Conservation (phyloP, 306 rosid species). For the Lotus japonicus region DNA sequence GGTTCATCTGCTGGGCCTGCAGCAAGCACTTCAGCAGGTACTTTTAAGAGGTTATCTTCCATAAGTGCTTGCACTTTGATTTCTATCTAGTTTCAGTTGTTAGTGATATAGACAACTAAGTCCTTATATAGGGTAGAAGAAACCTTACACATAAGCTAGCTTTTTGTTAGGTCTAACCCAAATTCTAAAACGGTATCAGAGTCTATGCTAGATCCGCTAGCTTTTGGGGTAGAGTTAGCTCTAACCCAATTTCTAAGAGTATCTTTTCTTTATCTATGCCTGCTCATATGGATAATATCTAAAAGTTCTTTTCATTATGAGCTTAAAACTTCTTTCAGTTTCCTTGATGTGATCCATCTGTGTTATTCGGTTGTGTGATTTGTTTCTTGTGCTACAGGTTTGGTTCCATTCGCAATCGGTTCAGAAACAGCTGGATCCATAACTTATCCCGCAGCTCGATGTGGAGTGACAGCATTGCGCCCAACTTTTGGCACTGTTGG, state of each 20-base stretch:
- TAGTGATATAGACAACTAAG: too few relatives aligned
- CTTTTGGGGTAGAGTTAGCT: too few relatives aligned
- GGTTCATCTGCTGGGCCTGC: conserved; percentile 89
- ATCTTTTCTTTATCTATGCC: not conserved
- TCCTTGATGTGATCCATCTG: not conserved
- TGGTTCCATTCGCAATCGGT: conserved; percentile 82
- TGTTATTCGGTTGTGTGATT: not conserved
- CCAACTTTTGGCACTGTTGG: conserved; percentile 75
- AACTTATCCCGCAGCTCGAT: conserved; percentile 60
- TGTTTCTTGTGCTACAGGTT: conserved; percentile 32
- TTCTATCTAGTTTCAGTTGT: not conserved
- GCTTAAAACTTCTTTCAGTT: not conserved
- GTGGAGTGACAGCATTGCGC: conserved; percentile 70
- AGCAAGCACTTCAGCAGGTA: conserved; percentile 71
- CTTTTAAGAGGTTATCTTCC: not conserved
- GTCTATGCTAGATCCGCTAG: too few relatives aligned
- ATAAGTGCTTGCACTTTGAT: not conserved
- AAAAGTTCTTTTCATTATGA: not conserved
- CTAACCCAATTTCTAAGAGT: not conserved
- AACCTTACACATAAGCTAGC: too few relatives aligned
- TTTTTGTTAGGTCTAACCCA: too few relatives aligned
- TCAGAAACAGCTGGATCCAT: conserved; percentile 78
- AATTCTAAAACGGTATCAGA: too few relatives aligned
- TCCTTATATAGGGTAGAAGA: too few relatives aligned
- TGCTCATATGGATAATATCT: not conserved